Conservation (phyloP, 192 early-diverging fungal species). For the Piromyces sp. region DNA sequence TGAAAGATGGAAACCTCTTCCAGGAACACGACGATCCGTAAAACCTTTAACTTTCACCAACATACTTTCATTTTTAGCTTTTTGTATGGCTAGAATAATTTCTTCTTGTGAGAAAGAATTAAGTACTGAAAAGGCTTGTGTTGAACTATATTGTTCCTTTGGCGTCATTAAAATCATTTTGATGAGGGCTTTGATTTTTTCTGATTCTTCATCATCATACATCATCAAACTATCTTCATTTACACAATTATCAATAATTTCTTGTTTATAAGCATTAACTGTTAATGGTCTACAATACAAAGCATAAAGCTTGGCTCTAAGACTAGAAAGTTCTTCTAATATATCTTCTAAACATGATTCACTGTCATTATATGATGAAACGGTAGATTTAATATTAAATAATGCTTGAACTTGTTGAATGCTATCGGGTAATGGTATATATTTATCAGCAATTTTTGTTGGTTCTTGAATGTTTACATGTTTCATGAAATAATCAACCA, state of each 20-base stretch:
- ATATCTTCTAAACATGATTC: background rate
- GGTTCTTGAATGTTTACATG: background rate
- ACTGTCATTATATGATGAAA: background rate
- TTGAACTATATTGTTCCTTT: background rate
- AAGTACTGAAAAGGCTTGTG: background rate
- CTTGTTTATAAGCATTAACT: background rate
- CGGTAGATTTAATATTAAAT: background rate
- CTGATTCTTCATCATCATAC: background rate
- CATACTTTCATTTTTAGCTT: background rate
- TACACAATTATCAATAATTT: background rate
- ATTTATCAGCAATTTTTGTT: background rate
- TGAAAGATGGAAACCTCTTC: background rate
- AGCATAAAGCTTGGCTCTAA: background rate
- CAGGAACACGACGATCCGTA: background rate
- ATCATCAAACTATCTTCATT: background rate
- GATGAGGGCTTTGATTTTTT: background rate
- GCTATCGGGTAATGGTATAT: background rate
- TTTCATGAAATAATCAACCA: background rate
- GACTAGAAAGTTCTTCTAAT: background rate
- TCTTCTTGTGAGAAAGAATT: background rate
- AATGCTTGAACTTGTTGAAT: background rate
- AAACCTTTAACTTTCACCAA: background rate
- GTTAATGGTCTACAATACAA: background rate
- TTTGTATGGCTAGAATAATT: background rate
- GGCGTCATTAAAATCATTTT: background rate